Percentiles rank a stretch among this genome's conserved stretches.
These are phyloP conservation scores for Jasminum sambac DNA, from an alignment of 257 asterid species.

Conservation along the genomic window DNA sequence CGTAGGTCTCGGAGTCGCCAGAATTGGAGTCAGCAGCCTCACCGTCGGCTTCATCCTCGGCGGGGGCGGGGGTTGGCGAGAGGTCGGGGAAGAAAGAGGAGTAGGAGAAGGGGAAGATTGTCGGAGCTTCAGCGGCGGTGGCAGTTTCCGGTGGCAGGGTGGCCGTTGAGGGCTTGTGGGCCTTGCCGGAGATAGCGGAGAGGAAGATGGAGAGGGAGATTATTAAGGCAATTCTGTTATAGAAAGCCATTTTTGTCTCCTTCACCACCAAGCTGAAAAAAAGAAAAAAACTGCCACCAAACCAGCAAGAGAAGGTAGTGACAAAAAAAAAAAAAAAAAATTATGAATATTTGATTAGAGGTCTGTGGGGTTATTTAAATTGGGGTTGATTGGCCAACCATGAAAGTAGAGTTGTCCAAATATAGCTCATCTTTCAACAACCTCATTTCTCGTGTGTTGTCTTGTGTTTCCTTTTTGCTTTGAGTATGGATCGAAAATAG, in stretches of 20 bases:
- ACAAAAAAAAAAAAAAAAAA: background rate
- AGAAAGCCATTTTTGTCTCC: conserved; percentile 26
- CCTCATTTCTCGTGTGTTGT: background rate
- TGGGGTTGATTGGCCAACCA: background rate
- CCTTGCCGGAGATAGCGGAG: conserved; percentile 9
- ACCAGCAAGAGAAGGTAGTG: background rate
- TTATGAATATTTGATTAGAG: background rate
- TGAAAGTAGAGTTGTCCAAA: background rate
- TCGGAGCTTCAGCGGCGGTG: background rate
- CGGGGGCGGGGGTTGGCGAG: background rate
- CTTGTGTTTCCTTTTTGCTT: conserved; percentile 2
- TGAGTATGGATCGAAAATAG: background rate
- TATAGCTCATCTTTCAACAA: background rate
- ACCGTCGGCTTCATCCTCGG: background rate
- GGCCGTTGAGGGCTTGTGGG: background rate
- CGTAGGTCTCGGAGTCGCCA: background rate
- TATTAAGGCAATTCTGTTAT: conserved; percentile 16
- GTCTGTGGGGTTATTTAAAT: conserved; percentile 17
- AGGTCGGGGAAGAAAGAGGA: background rate
- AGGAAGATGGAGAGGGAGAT: conserved; percentile 28
- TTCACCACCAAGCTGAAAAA: conserved; percentile 3
- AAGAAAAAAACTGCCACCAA: background rate
- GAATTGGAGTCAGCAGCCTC: background rate
- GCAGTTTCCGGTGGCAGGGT: conserved; percentile 1
- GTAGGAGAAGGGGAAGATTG: background rate